phyloP scores from a whole-genome alignment of 768 basidiomycete species.

The Russula compacta region DNA sequence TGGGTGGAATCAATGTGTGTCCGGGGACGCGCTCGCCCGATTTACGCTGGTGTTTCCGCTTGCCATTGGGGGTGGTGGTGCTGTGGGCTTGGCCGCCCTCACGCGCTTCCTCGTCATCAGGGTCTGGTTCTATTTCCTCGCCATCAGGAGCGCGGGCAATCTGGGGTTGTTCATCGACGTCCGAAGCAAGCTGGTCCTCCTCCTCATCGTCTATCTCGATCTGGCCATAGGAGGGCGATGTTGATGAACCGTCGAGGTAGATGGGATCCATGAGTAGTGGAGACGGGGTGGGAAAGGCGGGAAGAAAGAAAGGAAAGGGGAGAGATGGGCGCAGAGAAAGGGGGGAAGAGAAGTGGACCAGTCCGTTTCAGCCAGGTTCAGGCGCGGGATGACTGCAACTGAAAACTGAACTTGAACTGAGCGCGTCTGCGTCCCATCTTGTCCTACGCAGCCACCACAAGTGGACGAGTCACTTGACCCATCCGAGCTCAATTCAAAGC shows the following conservation, averaged over 20 bases:
- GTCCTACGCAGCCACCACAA: neutral
- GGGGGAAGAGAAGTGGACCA: slow-evolving; percentile 1
- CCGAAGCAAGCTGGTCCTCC: slow-evolving; percentile 20
- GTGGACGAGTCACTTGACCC: neutral
- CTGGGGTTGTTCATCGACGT: slow-evolving; percentile 12
- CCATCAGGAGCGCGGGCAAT: slow-evolving; percentile 2
- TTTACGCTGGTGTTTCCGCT: slow-evolving; percentile 17
- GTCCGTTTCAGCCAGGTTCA: neutral
- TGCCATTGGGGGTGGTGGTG: slow-evolving; percentile 1
- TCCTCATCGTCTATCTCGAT: slow-evolving; percentile 21
- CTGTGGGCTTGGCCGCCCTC: neutral
- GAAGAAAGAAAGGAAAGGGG: slow-evolving; percentile 5
- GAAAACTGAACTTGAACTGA: neutral
- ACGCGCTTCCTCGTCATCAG: slow-evolving; percentile 13
- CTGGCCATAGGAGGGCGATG: slow-evolving; percentile 10
- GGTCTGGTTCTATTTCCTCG: slow-evolving; percentile 20
- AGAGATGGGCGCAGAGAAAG: slow-evolving; percentile 1
- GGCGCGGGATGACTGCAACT: neutral
- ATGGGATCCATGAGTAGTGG: slow-evolving; percentile 19
- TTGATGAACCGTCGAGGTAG: slow-evolving; percentile 15
- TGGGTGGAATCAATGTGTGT: slow-evolving; percentile 15
- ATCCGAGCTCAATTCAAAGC: neutral
- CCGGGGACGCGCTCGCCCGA: slow-evolving; percentile 17
- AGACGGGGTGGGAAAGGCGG: neutral
- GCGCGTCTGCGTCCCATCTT: neutral